phyloP scores from a whole-genome alignment of 306 rosid genomes.

The Casuarina equisetifolia region DNA sequence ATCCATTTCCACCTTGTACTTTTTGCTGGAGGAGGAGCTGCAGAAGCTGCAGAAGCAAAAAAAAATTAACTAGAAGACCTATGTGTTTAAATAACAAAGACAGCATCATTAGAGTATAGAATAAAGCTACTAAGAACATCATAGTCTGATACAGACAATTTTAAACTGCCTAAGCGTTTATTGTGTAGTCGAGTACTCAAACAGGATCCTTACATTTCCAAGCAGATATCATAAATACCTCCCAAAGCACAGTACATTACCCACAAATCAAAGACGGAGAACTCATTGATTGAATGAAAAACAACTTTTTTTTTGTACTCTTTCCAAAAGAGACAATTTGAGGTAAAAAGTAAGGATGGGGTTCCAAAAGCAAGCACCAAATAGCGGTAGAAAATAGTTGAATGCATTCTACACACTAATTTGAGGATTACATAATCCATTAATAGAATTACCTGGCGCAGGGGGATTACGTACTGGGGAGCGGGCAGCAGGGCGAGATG shows the following conservation, averaged over 20 bases:
- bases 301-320: no score
- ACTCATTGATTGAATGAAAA: not conserved
- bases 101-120: not conserved
- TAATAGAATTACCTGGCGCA: conserved; percentile 15
- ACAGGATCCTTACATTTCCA: not conserved
- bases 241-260: no score
- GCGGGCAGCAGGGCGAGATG: conserved; percentile 27
- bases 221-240: not conserved
- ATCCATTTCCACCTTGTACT: conserved; percentile 16
- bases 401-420: not conserved
- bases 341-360: not conserved
- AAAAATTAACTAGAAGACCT: not conserved
- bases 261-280: no score
- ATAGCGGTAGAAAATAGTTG: not conserved
- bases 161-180: not conserved
- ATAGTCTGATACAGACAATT: not conserved
- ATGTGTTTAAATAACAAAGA: not conserved
- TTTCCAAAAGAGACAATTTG: not conserved
- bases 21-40: conserved; percentile 27
- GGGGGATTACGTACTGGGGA: conserved; percentile 25
- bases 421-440: not conserved
- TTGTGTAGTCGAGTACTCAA: not conserved
- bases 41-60: conserved; percentile 14
- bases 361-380: not conserved
- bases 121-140: not conserved